Conservation (phyloP, 1,284 basidiomycete genomes). For the Phlebopus sp. region DNA sequence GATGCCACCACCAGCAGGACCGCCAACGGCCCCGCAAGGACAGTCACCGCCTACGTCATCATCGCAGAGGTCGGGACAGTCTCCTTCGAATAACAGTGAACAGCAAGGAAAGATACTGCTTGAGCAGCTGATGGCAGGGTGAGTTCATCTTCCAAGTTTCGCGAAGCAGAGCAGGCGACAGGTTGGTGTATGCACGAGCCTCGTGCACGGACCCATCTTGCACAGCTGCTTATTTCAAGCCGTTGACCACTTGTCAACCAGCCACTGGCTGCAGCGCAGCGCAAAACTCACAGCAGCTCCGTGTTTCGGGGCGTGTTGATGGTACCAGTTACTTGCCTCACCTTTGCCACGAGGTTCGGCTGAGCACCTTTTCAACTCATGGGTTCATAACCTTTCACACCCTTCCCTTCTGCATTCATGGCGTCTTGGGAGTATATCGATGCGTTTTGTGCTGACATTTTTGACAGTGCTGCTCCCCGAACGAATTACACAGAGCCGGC, state of each 20-base stretch:
- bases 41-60: conserved; percentile 65
- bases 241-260: background rate
- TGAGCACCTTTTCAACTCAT: conserved; percentile 21
- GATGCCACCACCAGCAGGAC: conserved; percentile 24
- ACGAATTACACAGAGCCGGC: conserved; percentile 56
- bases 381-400: background rate
- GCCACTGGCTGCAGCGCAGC: background rate
- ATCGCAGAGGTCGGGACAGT: conserved; percentile 52
- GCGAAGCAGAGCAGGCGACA: background rate
- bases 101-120: conserved; percentile 69
- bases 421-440: conserved; percentile 33
- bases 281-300: background rate
- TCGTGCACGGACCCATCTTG: conserved; percentile 7
- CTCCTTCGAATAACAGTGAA: conserved; percentile 52
- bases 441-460: conserved; percentile 27
- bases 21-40: conserved; percentile 50
- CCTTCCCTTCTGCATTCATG: conserved; percentile 19
- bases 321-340: conserved; percentile 17
- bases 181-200: conserved; percentile 1
- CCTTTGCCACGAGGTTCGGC: conserved; percentile 25
- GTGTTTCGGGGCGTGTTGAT: conserved; percentile 10
- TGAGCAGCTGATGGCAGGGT: conserved; percentile 79
- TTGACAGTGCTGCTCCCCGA: conserved; percentile 47
- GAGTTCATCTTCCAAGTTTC: conserved; percentile 31
- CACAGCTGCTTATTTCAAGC: background rate